Conservation (phyloP, 495 filamentous ascomycete species). For the Neurospora sp. region DNA sequence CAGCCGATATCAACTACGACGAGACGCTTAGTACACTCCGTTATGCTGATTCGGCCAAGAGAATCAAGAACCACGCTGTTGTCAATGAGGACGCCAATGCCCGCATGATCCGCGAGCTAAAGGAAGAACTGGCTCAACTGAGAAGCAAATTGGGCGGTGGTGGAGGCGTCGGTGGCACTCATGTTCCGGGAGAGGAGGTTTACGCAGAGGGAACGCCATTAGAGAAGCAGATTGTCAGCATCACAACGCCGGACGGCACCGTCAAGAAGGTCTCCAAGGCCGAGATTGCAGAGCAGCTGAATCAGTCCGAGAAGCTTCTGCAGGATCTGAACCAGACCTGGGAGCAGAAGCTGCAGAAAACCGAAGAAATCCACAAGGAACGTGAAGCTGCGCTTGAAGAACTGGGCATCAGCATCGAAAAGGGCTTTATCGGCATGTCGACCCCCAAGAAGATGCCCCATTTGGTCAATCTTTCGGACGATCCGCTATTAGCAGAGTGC, state of each 20-base stretch:
- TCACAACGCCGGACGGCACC: constrained; percentile 72
- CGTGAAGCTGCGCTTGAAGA: constrained; percentile 92
- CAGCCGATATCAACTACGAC: constrained; percentile 98
- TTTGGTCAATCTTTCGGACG: constrained; percentile 94
- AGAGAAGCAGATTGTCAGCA: constrained; percentile 92
- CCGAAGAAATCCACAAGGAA: constrained; percentile 94
- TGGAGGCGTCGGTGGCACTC: constrained; percentile 26
- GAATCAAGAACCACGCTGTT: constrained; percentile 99
- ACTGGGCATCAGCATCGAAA: constrained; percentile 96
- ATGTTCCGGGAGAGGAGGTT: constrained; percentile 55
- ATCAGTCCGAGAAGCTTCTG: constrained; percentile 91
- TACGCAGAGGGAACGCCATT: constrained; percentile 88
- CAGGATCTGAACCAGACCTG: constrained; percentile 97
- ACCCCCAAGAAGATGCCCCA: constrained; percentile 99
- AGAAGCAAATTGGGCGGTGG: constrained; percentile 74
- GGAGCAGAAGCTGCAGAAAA: constrained; percentile 93
- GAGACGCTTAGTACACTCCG: constrained; percentile 91
- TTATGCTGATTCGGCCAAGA: constrained; percentile 95
- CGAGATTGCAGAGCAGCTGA: constrained; percentile 93
- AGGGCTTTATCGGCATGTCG: constrained; percentile 89
- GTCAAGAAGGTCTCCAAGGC: constrained; percentile 96
- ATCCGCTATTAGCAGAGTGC: constrained; percentile 91
- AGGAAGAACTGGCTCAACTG: constrained; percentile 83
- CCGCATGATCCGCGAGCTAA: constrained; percentile 95
- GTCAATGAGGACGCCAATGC: constrained; percentile 99